A percentile compares a stretch with the other conserved stretches of the same genome.
Evolutionary conservation across 73 alveolate species (phyloP).

Genomic region (Paraurostyla sp.): DNA sequence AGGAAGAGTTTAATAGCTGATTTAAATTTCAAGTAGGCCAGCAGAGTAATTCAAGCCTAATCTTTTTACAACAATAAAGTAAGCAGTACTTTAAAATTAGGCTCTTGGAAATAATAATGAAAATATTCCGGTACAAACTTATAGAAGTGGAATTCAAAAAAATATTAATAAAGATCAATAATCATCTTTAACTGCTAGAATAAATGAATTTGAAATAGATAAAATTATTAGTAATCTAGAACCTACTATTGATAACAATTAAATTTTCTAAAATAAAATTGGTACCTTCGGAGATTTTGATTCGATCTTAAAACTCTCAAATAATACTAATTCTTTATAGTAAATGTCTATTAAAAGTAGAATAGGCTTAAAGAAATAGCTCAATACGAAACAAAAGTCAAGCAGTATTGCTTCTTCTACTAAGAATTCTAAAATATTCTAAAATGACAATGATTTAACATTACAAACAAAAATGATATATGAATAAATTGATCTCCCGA

Average conservation of each 20-base stretch:
- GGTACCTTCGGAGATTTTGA: neutral
- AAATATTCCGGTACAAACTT: neutral
- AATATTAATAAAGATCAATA: neutral
- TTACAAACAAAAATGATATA: neutral
- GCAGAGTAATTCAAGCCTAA: constrained; percentile 3
- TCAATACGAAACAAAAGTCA: neutral
- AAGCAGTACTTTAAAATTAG: neutral
- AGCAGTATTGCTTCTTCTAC: neutral
- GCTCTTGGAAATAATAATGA: neutral
- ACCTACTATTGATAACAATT: no score
- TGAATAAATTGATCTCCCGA: no score
- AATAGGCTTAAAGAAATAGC: neutral
- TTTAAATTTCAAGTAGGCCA: neutral
- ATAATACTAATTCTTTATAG: neutral
- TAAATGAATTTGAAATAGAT: constrained; percentile 22
- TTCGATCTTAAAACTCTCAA: neutral
- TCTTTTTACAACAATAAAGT: neutral
- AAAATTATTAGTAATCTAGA: neutral
- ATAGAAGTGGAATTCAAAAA: neutral
- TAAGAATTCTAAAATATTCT: neutral
- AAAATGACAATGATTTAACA: constrained; percentile 34
- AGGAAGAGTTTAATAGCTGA: neutral
- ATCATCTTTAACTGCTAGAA: constrained; percentile 10
- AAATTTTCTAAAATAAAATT: neutral
- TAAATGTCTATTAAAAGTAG: neutral